These are phyloP conservation scores for Microdochium paspali DNA, from an alignment of 2,329 filamentous ascomycete genomes.

Conservation along the genomic window DNA sequence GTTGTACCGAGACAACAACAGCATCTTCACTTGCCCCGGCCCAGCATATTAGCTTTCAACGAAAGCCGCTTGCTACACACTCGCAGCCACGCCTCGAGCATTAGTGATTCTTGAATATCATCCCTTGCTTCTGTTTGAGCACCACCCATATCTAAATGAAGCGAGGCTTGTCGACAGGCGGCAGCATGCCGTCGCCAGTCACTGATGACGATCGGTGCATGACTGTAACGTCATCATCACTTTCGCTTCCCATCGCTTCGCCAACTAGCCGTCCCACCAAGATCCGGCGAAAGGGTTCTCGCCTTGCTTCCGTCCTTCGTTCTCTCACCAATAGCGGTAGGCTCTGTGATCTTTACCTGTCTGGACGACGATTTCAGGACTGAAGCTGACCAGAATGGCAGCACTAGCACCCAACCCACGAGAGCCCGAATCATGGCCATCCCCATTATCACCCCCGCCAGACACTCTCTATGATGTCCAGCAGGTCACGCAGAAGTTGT, in stretches of 20 bases:
- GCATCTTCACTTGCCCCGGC: background rate
- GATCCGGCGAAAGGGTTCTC: constrained; percentile 28
- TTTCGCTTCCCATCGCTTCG: constrained; percentile 14
- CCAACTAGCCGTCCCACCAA: constrained; percentile 21
- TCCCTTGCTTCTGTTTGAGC: background rate
- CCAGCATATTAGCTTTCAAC: background rate
- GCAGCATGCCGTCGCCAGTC: constrained; percentile 9
- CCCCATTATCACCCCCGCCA: background rate
- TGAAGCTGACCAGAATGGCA: background rate
- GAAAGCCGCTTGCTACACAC: background rate
- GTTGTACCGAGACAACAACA: no score
- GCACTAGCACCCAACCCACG: background rate
- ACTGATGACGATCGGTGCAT: constrained; percentile 9
- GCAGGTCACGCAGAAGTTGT: background rate
- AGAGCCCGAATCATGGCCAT: background rate
- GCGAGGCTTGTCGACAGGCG: constrained; percentile 10
- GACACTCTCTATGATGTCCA: background rate
- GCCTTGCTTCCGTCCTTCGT: constrained; percentile 29
- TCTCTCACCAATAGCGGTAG: constrained; percentile 29
- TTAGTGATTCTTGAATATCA: background rate
- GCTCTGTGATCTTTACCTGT: constrained; percentile 1
- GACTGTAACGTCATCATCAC: constrained; percentile 9
- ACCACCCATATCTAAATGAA: constrained; percentile 11
- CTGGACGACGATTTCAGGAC: background rate
- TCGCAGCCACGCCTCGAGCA: background rate